Conservation (phyloP, 2,329 filamentous ascomycete genomes). For the Allantophomopsis cytisporea region DNA sequence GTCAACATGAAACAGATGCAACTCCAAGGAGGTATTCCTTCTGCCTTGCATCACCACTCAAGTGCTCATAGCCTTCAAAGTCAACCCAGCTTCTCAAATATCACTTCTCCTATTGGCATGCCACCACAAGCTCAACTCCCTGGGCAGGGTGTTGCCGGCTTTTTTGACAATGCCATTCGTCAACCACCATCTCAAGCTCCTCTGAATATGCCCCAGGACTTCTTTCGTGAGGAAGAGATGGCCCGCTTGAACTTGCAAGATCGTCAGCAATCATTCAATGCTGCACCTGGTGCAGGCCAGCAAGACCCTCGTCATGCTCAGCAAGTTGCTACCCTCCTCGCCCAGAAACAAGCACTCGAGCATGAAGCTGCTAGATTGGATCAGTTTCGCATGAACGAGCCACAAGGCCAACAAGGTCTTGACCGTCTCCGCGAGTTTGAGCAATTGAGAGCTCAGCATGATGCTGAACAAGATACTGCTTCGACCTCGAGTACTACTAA, state of each 20-base stretch:
- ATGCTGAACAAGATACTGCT: slow-evolving; percentile 29
- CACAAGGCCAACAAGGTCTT: slow-evolving; percentile 37
- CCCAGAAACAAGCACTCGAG: slow-evolving; percentile 12
- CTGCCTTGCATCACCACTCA: slow-evolving; percentile 74
- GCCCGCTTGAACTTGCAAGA: slow-evolving; percentile 46
- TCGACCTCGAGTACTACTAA: slow-evolving; percentile 17
- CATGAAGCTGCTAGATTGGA: slow-evolving; percentile 47
- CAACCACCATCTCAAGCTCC: slow-evolving; percentile 24
- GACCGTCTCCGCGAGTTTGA: slow-evolving; percentile 78
- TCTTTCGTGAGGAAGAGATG: slow-evolving; percentile 61
- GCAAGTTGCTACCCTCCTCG: slow-evolving; percentile 15
- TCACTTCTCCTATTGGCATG: slow-evolving; percentile 65
- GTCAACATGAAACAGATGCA: slow-evolving; percentile 62
- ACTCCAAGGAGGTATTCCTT: slow-evolving; percentile 35
- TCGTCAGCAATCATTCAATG: slow-evolving; percentile 8
- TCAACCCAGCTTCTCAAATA: slow-evolving; percentile 91
- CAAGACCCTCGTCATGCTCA: slow-evolving; percentile 10
- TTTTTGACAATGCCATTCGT: slow-evolving; percentile 48
- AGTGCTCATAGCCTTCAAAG: slow-evolving; percentile 94
- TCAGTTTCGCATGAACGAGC: slow-evolving; percentile 45
- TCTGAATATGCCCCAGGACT: slow-evolving; percentile 32
- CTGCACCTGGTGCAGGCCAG: slow-evolving; percentile 8
- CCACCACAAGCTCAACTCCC: slow-evolving; percentile 43
- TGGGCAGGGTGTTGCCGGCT: slow-evolving; percentile 35
- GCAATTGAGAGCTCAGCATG: slow-evolving; percentile 59